Percentiles rank a stretch among this genome's conserved stretches.
These are phyloP conservation scores for Phyllosticta paracitricarpa DNA, from an alignment of 2,329 filamentous ascomycete species.

Conservation along the genomic window DNA sequence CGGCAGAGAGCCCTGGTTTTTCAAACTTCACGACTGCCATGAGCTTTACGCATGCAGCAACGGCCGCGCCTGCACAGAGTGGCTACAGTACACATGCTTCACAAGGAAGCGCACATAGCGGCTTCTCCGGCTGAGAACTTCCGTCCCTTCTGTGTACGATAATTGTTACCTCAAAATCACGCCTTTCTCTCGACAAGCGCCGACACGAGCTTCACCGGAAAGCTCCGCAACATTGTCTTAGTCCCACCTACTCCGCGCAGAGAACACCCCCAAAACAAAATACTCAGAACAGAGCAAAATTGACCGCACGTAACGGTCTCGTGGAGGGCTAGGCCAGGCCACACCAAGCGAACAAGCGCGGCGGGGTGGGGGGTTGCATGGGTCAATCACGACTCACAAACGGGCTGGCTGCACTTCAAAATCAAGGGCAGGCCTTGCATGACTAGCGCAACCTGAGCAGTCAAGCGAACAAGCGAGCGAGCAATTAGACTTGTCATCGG, in stretches of 20 bases:
- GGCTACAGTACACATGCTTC: conserved; percentile 3
- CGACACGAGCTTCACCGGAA: background rate
- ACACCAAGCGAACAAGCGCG: background rate
- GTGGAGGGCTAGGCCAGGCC: background rate
- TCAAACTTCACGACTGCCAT: conserved; percentile 9
- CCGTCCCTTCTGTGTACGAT: background rate
- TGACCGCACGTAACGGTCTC: background rate
- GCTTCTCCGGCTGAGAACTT: conserved; percentile 8
- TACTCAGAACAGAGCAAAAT: background rate
- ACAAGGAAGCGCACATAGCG: conserved; percentile 5
- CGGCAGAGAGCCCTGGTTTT: conserved; percentile 4
- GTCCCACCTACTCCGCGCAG: background rate
- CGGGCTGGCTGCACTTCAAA: background rate
- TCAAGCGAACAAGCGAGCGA: background rate
- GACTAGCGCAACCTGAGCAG: background rate
- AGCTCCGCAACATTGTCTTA: background rate
- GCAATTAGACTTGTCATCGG: background rate
- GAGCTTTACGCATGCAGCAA: conserved; percentile 6
- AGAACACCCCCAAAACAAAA: background rate
- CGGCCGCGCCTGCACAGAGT: conserved; percentile 2
- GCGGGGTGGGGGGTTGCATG: background rate
- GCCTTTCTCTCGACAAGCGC: background rate
- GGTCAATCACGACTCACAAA: background rate
- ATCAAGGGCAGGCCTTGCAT: background rate
- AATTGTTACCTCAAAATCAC: background rate